Base-by-base conservation (phyloP, 345 rosid species). In the Mangifera indica region DNA sequence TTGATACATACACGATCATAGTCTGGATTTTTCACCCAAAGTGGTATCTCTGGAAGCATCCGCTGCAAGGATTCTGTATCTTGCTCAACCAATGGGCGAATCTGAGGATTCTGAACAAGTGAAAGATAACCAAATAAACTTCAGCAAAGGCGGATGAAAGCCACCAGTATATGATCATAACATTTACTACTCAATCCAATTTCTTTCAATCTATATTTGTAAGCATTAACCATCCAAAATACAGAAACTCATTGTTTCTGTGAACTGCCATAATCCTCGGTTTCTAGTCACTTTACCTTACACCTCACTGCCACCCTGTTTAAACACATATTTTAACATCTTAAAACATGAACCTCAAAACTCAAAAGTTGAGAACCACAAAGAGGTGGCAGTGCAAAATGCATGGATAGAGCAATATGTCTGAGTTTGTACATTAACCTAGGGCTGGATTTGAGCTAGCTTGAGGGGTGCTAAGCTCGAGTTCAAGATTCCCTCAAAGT, bases 1-100 rank as follows among this genome's bases (percentile, higher is more conserved):
- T 24, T 12, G 57, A 78, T 7, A 85, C 93, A 59, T 83, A 95
- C 99, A 57, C 99, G 98, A 74, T 95, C 99, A 57, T 79, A 85
- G 66, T 92, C 98, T 0, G 99, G 99, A 71, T 86, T 91, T 72
- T 95, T 95, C 60, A 95, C 96, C 99, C 99, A 95, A 7, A 77
- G 82, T 0, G 99, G 99, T 75, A 95, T 89, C 83, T 95, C 98
- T 0, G 99, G 98, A 68, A 95, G 87, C 96, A 95, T 85, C 66
- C 84, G 87, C 69, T 75, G 93, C 86, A 95, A 72, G 66, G 87
- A 76, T 21, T 85, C 90, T 2, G 98, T 75, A 67, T 92, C 98
- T 82, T 83, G 92, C 73, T 91, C 94, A 45, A 81, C 83, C 76
- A 95, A 69, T 0, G 99, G 85, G 58, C 86, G 85, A 66, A 91